phyloP scores from a whole-genome alignment of 1,139 yeast species.

The Candida gigantensis region DNA sequence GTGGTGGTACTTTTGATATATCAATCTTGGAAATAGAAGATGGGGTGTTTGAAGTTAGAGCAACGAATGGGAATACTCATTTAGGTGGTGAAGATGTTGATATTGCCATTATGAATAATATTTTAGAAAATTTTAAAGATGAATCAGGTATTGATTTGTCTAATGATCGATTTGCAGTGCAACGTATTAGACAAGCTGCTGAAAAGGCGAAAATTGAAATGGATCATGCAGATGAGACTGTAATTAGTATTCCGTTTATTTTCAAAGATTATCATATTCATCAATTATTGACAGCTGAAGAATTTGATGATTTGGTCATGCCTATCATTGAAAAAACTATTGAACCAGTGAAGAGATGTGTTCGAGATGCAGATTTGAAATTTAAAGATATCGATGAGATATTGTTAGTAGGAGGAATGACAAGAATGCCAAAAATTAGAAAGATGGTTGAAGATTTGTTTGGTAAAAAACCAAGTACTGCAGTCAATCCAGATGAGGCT shows the following conservation, averaged over 20 bases:
- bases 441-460: conserved; percentile 58
- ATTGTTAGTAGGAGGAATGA: conserved; percentile 81
- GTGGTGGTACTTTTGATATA: conserved; percentile 85
- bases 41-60: conserved; percentile 78
- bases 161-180: conserved; percentile 52
- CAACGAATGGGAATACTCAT: conserved; percentile 86
- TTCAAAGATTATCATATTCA: conserved; percentile 52
- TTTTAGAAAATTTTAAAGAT: conserved; percentile 48
- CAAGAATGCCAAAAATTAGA: conserved; percentile 77
- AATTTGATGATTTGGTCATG: conserved; percentile 63
- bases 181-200: conserved; percentile 71
- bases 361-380: conserved; percentile 68
- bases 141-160: conserved; percentile 47
- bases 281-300: conserved; percentile 55
- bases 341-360: conserved; percentile 65
- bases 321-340: conserved; percentile 62
- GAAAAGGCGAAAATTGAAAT: conserved; percentile 71
- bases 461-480: conserved; percentile 58
- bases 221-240: conserved; percentile 58
- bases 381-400: conserved; percentile 68
- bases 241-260: conserved; percentile 66
- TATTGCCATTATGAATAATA: conserved; percentile 55
- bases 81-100: conserved; percentile 85
- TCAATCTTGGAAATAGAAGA: conserved; percentile 77
- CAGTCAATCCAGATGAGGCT: conserved; percentile 81